phyloP scores from a whole-genome alignment of 192 early-diverging fungal genomes.

The Allomyces javanicus region DNA sequence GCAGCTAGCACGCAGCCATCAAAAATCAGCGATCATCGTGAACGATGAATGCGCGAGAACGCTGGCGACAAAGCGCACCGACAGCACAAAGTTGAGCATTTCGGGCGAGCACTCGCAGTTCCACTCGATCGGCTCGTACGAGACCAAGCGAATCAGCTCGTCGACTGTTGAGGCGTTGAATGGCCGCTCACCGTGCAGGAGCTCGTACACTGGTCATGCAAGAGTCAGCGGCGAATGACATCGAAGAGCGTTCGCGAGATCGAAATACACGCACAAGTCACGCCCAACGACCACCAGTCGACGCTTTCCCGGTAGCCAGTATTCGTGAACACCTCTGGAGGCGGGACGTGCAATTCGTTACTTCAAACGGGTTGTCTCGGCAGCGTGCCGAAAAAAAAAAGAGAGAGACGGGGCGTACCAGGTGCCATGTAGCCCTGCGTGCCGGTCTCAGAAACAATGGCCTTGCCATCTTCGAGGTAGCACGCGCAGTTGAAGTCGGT shows the following conservation, averaged over 20 bases:
- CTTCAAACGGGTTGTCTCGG: too few species aligned
- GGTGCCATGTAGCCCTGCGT: slow-evolving; percentile 7
- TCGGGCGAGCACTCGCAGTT: not conserved
- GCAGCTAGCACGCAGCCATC: too few species aligned
- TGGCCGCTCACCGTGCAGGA: slow-evolving; percentile 27
- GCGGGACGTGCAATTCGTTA: too few species aligned
- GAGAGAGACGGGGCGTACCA: too few species aligned
- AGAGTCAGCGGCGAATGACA: too few species aligned
- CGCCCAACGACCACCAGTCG: slow-evolving; percentile 9
- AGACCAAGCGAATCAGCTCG: slow-evolving; percentile 42
- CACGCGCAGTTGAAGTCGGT: slow-evolving; percentile 8
- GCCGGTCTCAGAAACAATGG: slow-evolving; percentile 4
- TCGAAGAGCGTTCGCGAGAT: too few species aligned
- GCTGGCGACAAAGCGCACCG: not conserved
- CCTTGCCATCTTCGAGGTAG: slow-evolving; percentile 3
- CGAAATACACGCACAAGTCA: not conserved
- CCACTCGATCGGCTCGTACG: slow-evolving; percentile 35
- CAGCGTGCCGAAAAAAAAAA: too few species aligned
- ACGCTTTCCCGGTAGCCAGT: slow-evolving; percentile 4
- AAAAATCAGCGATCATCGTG: too few species aligned
- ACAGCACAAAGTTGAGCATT: not conserved
- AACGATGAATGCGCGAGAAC: not conserved
- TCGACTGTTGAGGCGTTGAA: slow-evolving; percentile 62
- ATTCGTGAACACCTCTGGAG: not conserved
- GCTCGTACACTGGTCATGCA: not conserved